Evolutionary conservation across 441 rosid species (phyloP).

Genomic region (Populus hybrid): DNA sequence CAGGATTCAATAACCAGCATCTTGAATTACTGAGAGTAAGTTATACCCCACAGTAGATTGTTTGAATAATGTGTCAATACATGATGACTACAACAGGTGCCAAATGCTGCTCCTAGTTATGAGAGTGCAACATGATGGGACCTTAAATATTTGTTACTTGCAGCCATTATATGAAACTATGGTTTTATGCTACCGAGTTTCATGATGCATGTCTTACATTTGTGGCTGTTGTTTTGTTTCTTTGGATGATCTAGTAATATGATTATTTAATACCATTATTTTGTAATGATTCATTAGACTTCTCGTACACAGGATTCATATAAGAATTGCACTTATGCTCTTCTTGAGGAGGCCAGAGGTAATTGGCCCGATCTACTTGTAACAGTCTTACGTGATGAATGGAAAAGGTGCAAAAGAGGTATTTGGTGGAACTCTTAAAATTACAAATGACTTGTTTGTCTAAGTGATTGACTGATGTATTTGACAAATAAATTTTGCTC

Average conservation of each 20-base stretch:
- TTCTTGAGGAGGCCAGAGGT: conserved; percentile 67
- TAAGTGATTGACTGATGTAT: conserved; percentile 18
- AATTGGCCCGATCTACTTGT: conserved; percentile 76
- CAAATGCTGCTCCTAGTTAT: not conserved
- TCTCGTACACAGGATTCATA: conserved; percentile 59
- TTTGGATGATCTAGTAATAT: not conserved
- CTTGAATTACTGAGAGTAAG: conserved; percentile 70
- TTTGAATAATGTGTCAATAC: not conserved
- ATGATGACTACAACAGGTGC: not conserved
- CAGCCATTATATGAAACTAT: not conserved
- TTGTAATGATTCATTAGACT: conserved; percentile 4
- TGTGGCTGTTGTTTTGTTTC: not conserved
- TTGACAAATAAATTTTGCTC: conserved; percentile 17
- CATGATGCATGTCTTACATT: not conserved
- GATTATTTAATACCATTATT: not conserved
- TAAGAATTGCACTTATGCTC: conserved; percentile 47
- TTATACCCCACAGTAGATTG: not conserved
- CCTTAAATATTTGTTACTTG: not conserved
- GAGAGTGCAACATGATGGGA: not conserved
- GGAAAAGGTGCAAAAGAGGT: conserved; percentile 98
- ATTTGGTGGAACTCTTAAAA: conserved; percentile 15
- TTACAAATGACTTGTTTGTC: conserved; percentile 6
- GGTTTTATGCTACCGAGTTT: not conserved
- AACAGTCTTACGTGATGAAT: conserved; percentile 70
- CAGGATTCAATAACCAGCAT: conserved; percentile 81